Evolutionary conservation across 2,329 filamentous ascomycete genomes (phyloP), one percentile per base, ranked within the genome.

Genomic region (Pseudogymnoascus destructans): DNA sequence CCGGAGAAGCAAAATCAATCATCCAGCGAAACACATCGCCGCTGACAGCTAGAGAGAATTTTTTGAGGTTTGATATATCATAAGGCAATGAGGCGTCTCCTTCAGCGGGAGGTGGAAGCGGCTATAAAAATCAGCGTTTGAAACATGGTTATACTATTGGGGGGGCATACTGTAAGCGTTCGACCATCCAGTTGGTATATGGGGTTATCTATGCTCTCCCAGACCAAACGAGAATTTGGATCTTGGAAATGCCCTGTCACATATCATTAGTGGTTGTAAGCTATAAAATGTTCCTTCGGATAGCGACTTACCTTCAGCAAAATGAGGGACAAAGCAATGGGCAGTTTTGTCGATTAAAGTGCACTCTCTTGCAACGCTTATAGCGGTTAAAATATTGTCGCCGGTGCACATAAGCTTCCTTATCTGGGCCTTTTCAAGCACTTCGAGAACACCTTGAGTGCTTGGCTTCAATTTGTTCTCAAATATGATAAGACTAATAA

Each of bases 21-120:
- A 97, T 84, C 93, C 93, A 98, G 62, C 93, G 85, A 72, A 98
- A 98, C 0, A 95, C 87, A 66, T 98, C 93, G 46, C 93, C 95
- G 59, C 82, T 92, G 7, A 97, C 82, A 27, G 93, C 93, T 10
- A 98, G 72, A 0, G 88, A 89, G 70, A 95, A 97, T 68, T 95
- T 90, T 55, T 83, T 80, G 19, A 93, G 74, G 59, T 90, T 91
- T 0, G 82, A 81, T 55, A 92, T 85, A 65, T 93, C 87, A 68
- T 90, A 93, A 0, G 92, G 91, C 13, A 95, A 74, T 1, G 91
- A 95, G 1, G 85, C 80, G 71, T 98, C 91, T 21, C 79, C 79
- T 61, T 89, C 83, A 1, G 79, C 75, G 3, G 87, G 84, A 2
- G 81, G 77, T 21, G 87, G 80, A 8, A 86, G 73, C n/a, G 89